These are phyloP conservation scores for Zasmidium citrigriseum DNA, from an alignment of 2,329 filamentous ascomycete genomes.

Conservation along the genomic window DNA sequence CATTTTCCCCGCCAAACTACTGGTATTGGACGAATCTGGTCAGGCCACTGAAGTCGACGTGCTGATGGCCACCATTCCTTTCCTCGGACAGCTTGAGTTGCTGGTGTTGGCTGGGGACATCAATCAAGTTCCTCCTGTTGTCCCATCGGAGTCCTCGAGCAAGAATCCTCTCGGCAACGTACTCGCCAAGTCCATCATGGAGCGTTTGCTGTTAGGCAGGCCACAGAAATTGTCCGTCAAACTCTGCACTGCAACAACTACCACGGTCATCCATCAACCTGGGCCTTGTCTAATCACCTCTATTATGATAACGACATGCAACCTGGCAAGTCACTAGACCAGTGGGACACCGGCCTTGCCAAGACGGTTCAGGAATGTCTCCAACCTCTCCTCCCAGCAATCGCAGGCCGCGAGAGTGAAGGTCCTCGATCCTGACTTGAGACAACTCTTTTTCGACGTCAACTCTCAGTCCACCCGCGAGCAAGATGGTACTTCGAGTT, in stretches of 20 bases:
- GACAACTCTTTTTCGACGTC: not conserved
- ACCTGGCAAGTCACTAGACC: not conserved
- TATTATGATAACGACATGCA: not conserved
- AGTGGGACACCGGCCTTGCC: not conserved
- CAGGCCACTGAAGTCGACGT: conserved; percentile 1
- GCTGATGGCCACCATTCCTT: not conserved
- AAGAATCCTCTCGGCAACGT: not conserved
- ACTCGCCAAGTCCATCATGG: not conserved
- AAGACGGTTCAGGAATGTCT: not conserved
- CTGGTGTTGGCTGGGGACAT: not conserved
- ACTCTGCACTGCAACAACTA: not conserved
- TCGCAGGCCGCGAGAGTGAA: no score
- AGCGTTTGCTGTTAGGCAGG: not conserved
- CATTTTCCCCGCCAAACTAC: not conserved
- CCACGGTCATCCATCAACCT: not conserved
- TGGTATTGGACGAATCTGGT: not conserved
- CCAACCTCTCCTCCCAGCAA: no score
- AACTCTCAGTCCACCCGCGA: not conserved
- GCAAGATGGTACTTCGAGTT: not conserved
- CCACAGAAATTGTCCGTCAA: not conserved
- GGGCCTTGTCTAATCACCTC: not conserved
- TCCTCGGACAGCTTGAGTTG: not conserved
- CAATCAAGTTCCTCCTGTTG: not conserved
- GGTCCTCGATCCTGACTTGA: no score
- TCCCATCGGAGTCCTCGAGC: not conserved